phyloP scores from a whole-genome alignment of 495 filamentous ascomycete species.

The Aspergillus nanangensis region DNA sequence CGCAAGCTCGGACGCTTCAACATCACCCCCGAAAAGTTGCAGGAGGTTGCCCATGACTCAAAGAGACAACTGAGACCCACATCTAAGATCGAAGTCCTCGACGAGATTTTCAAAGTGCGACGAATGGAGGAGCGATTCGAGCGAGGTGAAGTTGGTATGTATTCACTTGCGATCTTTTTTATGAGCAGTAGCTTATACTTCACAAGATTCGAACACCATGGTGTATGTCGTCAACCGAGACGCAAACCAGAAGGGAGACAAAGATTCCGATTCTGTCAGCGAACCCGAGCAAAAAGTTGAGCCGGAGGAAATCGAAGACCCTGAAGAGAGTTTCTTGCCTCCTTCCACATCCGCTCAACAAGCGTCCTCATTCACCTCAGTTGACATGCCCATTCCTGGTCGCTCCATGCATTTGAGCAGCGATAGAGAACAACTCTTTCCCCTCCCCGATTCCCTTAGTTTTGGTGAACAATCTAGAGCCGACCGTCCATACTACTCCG shows the following conservation, averaged over 20 bases:
- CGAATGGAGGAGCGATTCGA: constrained; percentile 50
- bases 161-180: neutral
- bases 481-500: constrained; percentile 28
- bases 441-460: constrained; percentile 26
- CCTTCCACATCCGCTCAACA: constrained; percentile 32
- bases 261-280: constrained; percentile 29
- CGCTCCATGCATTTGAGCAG: constrained; percentile 13
- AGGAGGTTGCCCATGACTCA: constrained; percentile 37
- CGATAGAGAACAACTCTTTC: constrained; percentile 19
- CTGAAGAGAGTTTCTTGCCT: constrained; percentile 26
- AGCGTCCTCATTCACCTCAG: constrained; percentile 23
- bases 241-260: constrained; percentile 32
- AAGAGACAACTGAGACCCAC: constrained; percentile 34
- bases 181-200: neutral
- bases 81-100: constrained; percentile 38
- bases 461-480: constrained; percentile 29
- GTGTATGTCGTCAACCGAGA: constrained; percentile 38
- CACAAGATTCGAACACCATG: constrained; percentile 28
- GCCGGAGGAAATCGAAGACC: constrained; percentile 16
- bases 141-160: constrained; percentile 48
- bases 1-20: constrained; percentile 30
- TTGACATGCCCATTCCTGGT: constrained; percentile 17
- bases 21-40: constrained; percentile 37
- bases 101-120: constrained; percentile 50
- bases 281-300: constrained; percentile 22